Percentiles rank a stretch among this genome's conserved stretches.
phyloP scores from a whole-genome alignment of 2,329 filamentous ascomycete species.

The Hypoxylon sp. region DNA sequence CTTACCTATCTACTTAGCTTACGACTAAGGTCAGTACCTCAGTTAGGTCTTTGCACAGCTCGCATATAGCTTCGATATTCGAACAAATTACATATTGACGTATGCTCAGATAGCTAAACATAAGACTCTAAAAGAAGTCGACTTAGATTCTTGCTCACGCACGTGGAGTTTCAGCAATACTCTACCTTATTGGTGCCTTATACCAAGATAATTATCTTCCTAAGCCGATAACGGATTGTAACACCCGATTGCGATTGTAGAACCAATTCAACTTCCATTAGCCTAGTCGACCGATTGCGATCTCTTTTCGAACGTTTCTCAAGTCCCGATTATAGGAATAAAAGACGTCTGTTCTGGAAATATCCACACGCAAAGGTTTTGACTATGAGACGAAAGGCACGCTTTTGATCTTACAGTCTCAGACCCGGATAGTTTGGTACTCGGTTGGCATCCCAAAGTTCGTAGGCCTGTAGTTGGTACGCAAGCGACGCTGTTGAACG shows the following conservation, averaged over 20 bases:
- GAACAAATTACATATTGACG: conserved; percentile 30
- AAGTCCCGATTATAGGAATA: conserved; percentile 10
- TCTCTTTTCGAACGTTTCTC: conserved; percentile 19
- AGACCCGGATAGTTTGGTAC: conserved; percentile 30
- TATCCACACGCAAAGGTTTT: conserved; percentile 17
- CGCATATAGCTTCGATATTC: conserved; percentile 6
- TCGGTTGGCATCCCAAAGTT: conserved; percentile 20
- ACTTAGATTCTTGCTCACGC: conserved; percentile 26
- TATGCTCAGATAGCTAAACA: conserved; percentile 24
- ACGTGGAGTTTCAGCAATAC: conserved; percentile 21
- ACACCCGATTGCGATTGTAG: conserved; percentile 22
- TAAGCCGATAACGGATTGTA: conserved; percentile 24
- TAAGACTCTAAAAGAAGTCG: conserved; percentile 20
- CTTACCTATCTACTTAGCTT: conserved; percentile 25
- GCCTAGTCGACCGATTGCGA: conserved; percentile 23
- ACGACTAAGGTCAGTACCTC: conserved; percentile 33
- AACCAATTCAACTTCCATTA: conserved; percentile 12
- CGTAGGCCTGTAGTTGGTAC: conserved; percentile 27
- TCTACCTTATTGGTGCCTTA: conserved; percentile 7
- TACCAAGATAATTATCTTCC: conserved; percentile 13
- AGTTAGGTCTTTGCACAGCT: conserved; percentile 14
- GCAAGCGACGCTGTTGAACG: conserved; percentile 23
- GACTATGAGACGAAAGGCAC: conserved; percentile 42
- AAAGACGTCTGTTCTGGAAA: conserved; percentile 11
- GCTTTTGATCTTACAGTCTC: conserved; percentile 34